phyloP scores from a whole-genome alignment of 768 basidiomycete species.

The Rhizopogon vinicolor region DNA sequence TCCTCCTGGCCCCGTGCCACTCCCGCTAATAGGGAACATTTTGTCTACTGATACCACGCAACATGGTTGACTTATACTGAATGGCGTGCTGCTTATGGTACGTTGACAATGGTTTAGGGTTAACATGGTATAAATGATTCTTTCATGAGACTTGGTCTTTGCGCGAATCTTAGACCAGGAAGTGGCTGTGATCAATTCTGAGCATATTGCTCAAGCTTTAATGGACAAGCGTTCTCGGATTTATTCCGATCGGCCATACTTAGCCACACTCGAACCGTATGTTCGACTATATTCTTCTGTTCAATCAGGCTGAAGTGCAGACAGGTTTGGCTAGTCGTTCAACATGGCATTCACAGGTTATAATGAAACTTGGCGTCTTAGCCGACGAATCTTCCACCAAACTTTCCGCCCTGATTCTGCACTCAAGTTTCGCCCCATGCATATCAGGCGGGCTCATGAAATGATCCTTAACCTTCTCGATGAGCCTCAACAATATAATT shows the following conservation, averaged over 20 bases:
- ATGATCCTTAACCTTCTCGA: not conserved
- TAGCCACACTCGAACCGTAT: not conserved
- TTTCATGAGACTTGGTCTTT: constrained; percentile 26
- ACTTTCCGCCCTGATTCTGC: not conserved
- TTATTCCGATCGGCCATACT: constrained; percentile 27
- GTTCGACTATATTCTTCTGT: not conserved
- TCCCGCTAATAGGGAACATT: constrained; percentile 29
- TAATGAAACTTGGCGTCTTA: constrained; percentile 14
- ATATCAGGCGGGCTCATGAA: not conserved
- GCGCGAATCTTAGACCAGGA: constrained; percentile 21
- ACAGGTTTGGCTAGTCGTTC: not conserved
- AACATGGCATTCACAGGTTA: not conserved
- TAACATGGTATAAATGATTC: not conserved
- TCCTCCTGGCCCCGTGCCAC: constrained; percentile 31
- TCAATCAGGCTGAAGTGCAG: not conserved
- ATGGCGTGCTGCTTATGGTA: constrained; percentile 24
- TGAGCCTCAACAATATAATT: not conserved
- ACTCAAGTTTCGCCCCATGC: not conserved
- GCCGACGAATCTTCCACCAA: constrained; percentile 11
- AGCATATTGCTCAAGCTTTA: constrained; percentile 26
- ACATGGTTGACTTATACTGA: constrained; percentile 25
- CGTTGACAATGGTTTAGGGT: not conserved
- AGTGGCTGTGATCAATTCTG: constrained; percentile 31
- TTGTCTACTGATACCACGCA: constrained; percentile 23
- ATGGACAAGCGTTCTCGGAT: constrained; percentile 19